Evolutionary conservation across 805 yeast species (phyloP).

Genomic region (Wickerhamiella dianesei): DNA sequence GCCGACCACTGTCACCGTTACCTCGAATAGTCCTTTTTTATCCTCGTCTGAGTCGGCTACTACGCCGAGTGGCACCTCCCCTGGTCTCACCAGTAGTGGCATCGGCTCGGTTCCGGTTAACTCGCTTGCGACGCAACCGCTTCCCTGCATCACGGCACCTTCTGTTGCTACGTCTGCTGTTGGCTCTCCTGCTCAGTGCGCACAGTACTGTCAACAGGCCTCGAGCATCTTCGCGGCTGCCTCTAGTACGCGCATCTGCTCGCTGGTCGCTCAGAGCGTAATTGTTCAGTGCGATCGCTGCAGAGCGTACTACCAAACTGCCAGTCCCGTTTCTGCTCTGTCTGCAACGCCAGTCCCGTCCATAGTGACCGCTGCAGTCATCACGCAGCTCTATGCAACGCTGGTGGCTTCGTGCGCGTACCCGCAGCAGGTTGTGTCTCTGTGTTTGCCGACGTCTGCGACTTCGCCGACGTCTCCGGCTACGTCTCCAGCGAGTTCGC

Average conservation of each 20-base stretch:
- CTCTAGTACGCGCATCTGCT: slow-evolving; percentile 3
- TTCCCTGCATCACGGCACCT: slow-evolving; percentile 7
- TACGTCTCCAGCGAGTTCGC: background rate
- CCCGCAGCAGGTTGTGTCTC: slow-evolving; percentile 5
- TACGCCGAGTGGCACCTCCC: slow-evolving; percentile 25
- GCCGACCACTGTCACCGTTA: slow-evolving; percentile 14
- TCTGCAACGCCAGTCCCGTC: slow-evolving; percentile 7
- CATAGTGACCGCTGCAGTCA: slow-evolving; percentile 2
- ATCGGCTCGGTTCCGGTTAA: slow-evolving; percentile 20
- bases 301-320: slow-evolving; percentile 9
- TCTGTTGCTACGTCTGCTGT: background rate
- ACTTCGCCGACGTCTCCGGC: background rate
- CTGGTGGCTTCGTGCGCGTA: slow-evolving; percentile 7
- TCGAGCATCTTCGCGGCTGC: slow-evolving; percentile 1
- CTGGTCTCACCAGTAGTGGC: slow-evolving; percentile 27
- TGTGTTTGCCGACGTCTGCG: slow-evolving; percentile 6
- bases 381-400: slow-evolving; percentile 6
- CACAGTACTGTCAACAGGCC: slow-evolving; percentile 6
- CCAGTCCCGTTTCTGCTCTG: background rate
- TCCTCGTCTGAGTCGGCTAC: slow-evolving; percentile 27
- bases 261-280: slow-evolving; percentile 5
- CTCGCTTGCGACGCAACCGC: slow-evolving; percentile 9
- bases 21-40: slow-evolving; percentile 23
- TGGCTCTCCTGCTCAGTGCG: slow-evolving; percentile 10
- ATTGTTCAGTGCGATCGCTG: slow-evolving; percentile 12